Evolutionary conservation across 2,329 filamentous ascomycete genomes (phyloP).

Genomic region (Fusarium neocosmosporiellum): DNA sequence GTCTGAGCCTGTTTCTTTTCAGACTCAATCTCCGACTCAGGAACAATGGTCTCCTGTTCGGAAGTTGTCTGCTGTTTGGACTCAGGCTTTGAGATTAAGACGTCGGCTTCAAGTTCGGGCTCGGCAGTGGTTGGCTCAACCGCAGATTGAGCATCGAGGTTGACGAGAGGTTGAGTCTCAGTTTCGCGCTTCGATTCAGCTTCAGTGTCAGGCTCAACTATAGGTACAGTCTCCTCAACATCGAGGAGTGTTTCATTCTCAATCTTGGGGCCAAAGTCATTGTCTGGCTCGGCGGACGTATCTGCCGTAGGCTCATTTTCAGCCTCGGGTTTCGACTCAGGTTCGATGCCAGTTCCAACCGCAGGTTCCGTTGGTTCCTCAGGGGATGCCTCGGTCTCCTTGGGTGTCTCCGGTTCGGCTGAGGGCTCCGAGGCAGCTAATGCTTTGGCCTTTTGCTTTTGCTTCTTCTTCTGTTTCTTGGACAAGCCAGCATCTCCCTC

Average conservation of each 20-base stretch:
- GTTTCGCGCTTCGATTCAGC: constrained; percentile 43
- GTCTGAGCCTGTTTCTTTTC: constrained; percentile 18
- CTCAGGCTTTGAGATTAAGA: constrained; percentile 20
- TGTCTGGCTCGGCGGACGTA: constrained; percentile 18
- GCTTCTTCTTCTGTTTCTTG: constrained; percentile 43
- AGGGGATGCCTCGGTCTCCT: constrained; percentile 25
- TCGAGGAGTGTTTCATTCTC: constrained; percentile 36
- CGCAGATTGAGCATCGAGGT: constrained; percentile 22
- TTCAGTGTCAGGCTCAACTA: constrained; percentile 44
- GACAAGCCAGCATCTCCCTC: constrained; percentile 42
- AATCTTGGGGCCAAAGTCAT: constrained; percentile 29
- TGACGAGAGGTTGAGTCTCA: constrained; percentile 38
- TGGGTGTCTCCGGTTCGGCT: constrained; percentile 26
- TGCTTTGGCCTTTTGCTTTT: constrained; percentile 38
- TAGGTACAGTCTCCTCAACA: constrained; percentile 41
- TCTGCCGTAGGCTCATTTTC: constrained; percentile 20
- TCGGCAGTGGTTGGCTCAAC: constrained; percentile 28
- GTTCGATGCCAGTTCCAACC: constrained; percentile 34
- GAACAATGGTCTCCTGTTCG: constrained; percentile 34
- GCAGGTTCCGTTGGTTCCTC: constrained; percentile 27
- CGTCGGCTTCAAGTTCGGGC: constrained; percentile 24
- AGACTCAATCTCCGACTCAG: constrained; percentile 34
- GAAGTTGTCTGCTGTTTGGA: constrained; percentile 25
- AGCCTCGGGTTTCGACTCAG: constrained; percentile 23
- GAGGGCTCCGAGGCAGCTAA: constrained; percentile 32